Evolutionary conservation across 2,329 filamentous ascomycete genomes (phyloP), one percentile per base, ranked within the genome.

Genomic region (Xylariaceae sp.): DNA sequence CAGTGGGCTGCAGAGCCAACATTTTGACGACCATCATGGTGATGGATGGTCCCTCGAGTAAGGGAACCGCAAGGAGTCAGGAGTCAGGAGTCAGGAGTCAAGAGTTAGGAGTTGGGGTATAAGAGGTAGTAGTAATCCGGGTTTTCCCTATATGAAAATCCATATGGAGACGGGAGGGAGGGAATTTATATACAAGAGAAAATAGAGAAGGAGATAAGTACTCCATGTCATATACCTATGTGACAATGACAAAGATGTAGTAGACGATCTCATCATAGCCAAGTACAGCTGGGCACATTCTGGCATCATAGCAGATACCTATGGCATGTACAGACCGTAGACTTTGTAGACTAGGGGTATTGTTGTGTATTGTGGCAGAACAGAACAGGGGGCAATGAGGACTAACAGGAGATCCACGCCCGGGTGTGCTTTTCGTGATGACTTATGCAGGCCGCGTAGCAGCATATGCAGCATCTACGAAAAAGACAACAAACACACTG

Each of bases 1-100:
- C 64, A 77, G 76, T 68, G 46, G 68, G 71, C 58, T 74, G 70
- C 52, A 75, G 60, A 46, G 68, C 66, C 58, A 74, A 68, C 70
- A 73, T 72, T 56, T 64, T 70, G 63, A 64, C 48, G 34, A 60
- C 55, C 64, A 67, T 65, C 37, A 30, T 53, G 35, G 30, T 41
- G 51, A 43, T 12, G 50, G 56, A 43, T 47, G 34, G 34, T 8
- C 37, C 40, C 35, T 11, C 32, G 8, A 41, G 43, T 27, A 11
- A 50, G 32, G 30, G 39, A 12, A 37, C 44, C 2, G 11, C 49
- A 7, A 30, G 30, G 26, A 49, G 37, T 27, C n/a, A 47, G 30
- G 3, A 45, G 31, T 40, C 11, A 41, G 30, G 34, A 44, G 46
- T 5, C 4, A 12, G 44, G 53, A 40, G 19, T 19, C 19, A 19